Base-by-base conservation (phyloP, 2,329 filamentous ascomycete species). In the Pyrenophora graminea region DNA sequence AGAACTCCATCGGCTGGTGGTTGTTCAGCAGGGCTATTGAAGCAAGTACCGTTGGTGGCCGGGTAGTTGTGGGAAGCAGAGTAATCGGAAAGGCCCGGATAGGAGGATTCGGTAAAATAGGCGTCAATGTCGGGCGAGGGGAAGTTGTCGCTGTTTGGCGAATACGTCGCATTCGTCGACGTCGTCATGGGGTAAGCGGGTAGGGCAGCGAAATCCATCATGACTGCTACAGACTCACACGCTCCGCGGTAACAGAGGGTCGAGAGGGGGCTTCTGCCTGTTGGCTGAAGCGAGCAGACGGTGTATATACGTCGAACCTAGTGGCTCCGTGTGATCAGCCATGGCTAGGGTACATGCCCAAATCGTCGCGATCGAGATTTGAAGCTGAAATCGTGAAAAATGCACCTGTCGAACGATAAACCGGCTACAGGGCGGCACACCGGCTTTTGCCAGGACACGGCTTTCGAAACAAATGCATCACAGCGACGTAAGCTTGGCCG, bases 341-440 rank as follows among this genome's bases (percentile, higher is more conserved):
- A 7, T 48, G 8, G 27, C 48, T 38, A 32, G 44, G 44, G 36
- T 30, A 46, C 36, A 39, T 46, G 36, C 44, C 9, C 44, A 46
- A 46, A 32, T 37, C 44, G 25, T 46, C 32, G 44, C 27, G 44
- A 46, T 46, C 44, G 44, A 46, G 44, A 46, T 39, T 32, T 46
- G 39, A 36, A 46, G 44, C 27, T 38, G 19, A 8, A 39, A 46
- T 46, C 44, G 36, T 30, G 7, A 39, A 45, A 32, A 23, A 17
- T 18, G 48, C 44, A 40, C 33, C 36, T 25, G 38, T 51, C 44
- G 48, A 48, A 48, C 48, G 44, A 51, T 47, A 33, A 30, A 46
- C 23, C 27, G 33, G 44, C 34, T 31, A 32, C 34, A 32, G 18
- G 31, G 33, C 17, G 32, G 8, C 33, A 48, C 44, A 48, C 48